Percentiles rank a stretch among this genome's conserved stretches.
phyloP scores from a whole-genome alignment of 2,329 filamentous ascomycete species.

The Hymenoscyphus fructigenus region DNA sequence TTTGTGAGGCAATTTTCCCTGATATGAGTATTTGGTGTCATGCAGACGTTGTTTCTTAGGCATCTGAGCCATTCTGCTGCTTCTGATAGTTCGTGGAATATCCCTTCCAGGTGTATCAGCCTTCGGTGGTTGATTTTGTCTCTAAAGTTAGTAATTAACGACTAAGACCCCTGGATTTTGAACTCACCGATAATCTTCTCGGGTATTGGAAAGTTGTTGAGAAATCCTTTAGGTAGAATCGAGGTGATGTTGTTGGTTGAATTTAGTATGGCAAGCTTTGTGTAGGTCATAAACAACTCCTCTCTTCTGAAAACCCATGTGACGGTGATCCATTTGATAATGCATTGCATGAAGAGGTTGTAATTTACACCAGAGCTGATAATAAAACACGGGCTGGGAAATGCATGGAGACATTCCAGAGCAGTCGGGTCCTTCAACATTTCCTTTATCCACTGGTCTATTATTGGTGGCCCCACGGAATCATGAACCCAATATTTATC shows the following conservation, averaged over 20 bases:
- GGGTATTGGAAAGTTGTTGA: not conserved
- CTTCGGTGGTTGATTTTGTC: not conserved
- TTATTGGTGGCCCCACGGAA: not conserved
- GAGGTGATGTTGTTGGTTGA: not conserved
- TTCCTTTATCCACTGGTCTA: not conserved
- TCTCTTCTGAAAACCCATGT: not conserved
- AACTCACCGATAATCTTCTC: not conserved
- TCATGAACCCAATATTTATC: not conserved
- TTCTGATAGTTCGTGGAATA: not conserved
- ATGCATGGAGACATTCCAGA: not conserved
- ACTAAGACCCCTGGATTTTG: not conserved
- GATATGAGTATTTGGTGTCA: not conserved
- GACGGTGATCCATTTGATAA: not conserved
- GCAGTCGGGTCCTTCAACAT: not conserved
- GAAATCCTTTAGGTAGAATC: not conserved
- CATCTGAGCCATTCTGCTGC: not conserved
- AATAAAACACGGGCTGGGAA: too few species aligned
- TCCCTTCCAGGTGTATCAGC: not conserved
- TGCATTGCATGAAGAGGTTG: not conserved
- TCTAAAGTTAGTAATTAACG: not conserved
- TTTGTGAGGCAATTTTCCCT: not conserved
- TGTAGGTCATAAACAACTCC: not conserved
- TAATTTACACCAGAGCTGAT: not conserved
- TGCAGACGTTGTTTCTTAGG: not conserved
- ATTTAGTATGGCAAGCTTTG: not conserved